Percentiles rank a stretch among this genome's conserved stretches.
Evolutionary conservation across 257 asterid genomes (phyloP).

Genomic region (Solanum stenotomum): DNA sequence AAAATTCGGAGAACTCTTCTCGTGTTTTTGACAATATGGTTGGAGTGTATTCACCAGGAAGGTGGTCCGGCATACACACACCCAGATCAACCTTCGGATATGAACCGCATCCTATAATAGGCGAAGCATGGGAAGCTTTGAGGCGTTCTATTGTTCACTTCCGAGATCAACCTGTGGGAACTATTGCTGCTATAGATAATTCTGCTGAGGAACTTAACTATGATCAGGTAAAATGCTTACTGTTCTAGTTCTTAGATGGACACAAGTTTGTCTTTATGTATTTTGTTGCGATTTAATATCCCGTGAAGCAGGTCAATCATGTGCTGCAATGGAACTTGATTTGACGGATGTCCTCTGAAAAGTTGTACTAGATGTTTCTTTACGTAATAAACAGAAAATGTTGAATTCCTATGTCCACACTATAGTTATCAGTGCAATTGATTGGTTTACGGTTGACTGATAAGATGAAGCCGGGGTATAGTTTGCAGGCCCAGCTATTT

Average conservation of each 20-base stretch:
- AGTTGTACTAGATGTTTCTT: background rate
- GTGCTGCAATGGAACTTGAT: background rate
- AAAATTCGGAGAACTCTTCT: constrained; percentile 46
- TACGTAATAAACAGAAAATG: background rate
- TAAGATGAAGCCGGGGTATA: background rate
- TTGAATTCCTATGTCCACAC: background rate
- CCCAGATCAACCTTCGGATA: constrained; percentile 56
- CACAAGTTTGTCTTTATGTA: background rate
- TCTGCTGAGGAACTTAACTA: constrained; percentile 77
- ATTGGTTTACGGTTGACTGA: background rate
- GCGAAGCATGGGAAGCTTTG: constrained; percentile 89
- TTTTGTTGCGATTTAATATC: background rate
- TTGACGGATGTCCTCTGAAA: background rate
- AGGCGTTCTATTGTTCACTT: constrained; percentile 65
- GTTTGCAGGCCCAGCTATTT: background rate
- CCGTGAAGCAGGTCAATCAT: background rate
- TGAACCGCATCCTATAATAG: constrained; percentile 66
- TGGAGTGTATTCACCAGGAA: constrained; percentile 46
- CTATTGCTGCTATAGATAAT: constrained; percentile 85
- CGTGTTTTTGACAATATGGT: constrained; percentile 51
- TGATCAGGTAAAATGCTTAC: constrained; percentile 51
- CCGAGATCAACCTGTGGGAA: constrained; percentile 81
- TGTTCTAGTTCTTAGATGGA: background rate
- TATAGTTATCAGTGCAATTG: background rate
- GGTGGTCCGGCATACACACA: constrained; percentile 57